Evolutionary conservation across 2,329 filamentous ascomycete genomes (phyloP), one percentile per base, ranked within the genome.

Genomic region (Claviceps digitariae): DNA sequence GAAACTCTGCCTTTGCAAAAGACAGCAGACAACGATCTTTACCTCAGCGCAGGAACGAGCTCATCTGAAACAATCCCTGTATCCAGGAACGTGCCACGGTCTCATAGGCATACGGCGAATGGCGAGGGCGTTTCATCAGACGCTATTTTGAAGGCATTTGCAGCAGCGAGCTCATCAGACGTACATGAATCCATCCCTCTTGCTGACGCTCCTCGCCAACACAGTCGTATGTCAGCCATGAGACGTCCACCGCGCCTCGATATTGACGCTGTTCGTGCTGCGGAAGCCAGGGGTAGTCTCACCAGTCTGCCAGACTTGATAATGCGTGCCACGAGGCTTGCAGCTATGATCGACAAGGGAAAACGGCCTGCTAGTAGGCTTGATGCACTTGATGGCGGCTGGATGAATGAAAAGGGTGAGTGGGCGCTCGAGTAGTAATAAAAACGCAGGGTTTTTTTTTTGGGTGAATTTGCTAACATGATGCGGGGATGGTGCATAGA

Each of bases 261-360:
- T 63, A 84, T 96, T 25, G 84, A 90, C 63, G 87, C 87, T 4
- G 86, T 95, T 3, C 79, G 82, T 58, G 82, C 85, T 51, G 87
- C 87, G 17, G 89, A 96, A 67, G 81, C 85, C 1, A 81, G 93
- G 62, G 90, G 89, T 4, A 96, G 90, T 65, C 74, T 95, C 57
- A 97, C 93, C 1, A 96, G 90, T 68, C 72, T 98, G 55, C 86
- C 90, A 0, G 93, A 97, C 65, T 72, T 98, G 56, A 97, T 98
- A 59, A 79, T 82, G 62, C 81, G 93, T 60, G 93, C 93, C 12
- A 97, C 91, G 0, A 82, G 82, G 58, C 73, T 97, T 40, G 91
- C 90, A 17, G 81, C 87, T 0, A 90, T 95, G 68, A 83, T 98
- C 55, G 91, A 97, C 62, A 83, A 83, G 58, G 91, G 91, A 13